Evolutionary conservation across 2,329 filamentous ascomycete genomes (phyloP), one percentile per base, ranked within the genome.

Genomic region (Phialophora tarda): DNA sequence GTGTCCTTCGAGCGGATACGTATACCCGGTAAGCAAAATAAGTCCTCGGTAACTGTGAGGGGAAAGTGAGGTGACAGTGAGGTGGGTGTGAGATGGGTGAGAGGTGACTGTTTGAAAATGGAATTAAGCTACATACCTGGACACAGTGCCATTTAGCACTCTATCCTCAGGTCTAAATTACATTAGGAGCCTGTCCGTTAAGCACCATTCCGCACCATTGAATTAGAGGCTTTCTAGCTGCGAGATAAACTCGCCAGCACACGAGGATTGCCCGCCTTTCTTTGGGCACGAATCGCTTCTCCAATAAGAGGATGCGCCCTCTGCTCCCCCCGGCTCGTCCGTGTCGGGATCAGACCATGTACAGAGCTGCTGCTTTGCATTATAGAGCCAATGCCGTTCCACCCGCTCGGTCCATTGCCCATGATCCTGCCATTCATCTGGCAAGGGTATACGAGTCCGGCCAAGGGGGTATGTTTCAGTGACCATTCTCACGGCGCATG

Each of bases 251-350:
- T 44, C 17, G 17, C 38, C 38, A 44, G 38, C 38, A 3, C 38
- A 21, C 38, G 38, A 44, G 38, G 38, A 44, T 44, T 44, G 28
- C 44, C 34, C 23, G 38, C 34, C 55, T 44, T 30, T 17, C 34
- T 58, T 44, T 58, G 38, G 23, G 23, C 55, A 58, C 34, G 34
- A 21, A 44, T 44, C 32, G 55, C 23, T 44, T 26, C 34, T 58
- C 44, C 38, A 44, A 44, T 44, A 44, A 44, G 38, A 44, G 6
- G 38, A 44, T 44, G 17, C 38, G 38, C 17, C 38, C 17, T n/a
- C 38, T 44, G 17, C 38, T 8, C 6, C 14, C 38, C 38, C 38
- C 2, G 38, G 38, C 38, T 44, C 38, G 38, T n/a, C 38, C n/a
- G 38, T n/a, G 17, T 44, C 38, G 38, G 38, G 38, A 14, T 44